Base-by-base conservation (phyloP, 192 early-diverging fungal genomes). In the Radiomyces spectabilis region DNA sequence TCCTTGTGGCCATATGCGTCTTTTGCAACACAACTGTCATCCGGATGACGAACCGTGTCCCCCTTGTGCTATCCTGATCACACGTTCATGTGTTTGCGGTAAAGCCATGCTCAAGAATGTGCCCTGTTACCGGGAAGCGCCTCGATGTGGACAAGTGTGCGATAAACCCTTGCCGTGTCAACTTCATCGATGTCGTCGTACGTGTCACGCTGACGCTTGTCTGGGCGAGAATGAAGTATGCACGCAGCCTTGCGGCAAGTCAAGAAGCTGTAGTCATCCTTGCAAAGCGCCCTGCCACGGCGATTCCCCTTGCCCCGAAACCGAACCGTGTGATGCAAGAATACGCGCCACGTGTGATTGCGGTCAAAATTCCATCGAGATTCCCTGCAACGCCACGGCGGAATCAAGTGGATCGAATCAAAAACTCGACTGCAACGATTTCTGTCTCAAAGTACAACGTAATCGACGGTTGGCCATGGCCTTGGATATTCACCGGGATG, bases 31-130 rank as follows among this genome's bases (percentile, higher is more conserved):
- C 55, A 72, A 81, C 41, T 98, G 95, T 69, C 95, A 98, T 65
- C 72, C 81, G 1, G 91, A 91, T 53, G 67, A 66, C n/a, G 84
- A 82, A 43, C 76, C 89, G 2, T 98, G 95, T 34, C 92, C 95
- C 8, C 93, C 93, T 19, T 98, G 95, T 69, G 73, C 92, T 13
- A 75, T 88, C 35, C 82, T 98, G 34, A 88, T 90, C 0, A 65
- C 77, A 6, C 74, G 84, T 31, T 55, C 45, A 51, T 91, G 88
- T 53, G 75, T 83, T 72, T 97, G 94, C 60, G 89, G 91, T 32
- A 87, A 83, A 53, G 73, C 76, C 15, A 73, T 72, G 27, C 68
- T 95, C 67, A 82, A 79, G 22, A 93, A 87, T 55, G 72, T 94
- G 3, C 85, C 90, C 4, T 97, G 95, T 60, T 87, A 88, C 43